phyloP scores from a whole-genome alignment of 139 green algal species.

The Picochlorum sp. region DNA sequence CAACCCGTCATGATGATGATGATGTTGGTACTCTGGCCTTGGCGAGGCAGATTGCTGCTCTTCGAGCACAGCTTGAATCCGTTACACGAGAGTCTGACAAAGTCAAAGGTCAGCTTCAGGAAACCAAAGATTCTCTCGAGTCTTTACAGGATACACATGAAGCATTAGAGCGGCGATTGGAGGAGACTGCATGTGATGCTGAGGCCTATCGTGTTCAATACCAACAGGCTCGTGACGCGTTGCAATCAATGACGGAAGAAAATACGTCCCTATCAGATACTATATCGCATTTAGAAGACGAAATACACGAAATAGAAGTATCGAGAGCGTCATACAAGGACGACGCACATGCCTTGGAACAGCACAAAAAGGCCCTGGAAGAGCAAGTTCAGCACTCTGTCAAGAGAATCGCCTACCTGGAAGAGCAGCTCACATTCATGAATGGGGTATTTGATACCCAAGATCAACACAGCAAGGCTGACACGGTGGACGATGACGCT shows the following conservation, averaged over 20 bases:
- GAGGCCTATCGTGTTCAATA: no score
- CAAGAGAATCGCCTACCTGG: background rate
- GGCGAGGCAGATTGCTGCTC: conserved; percentile 1
- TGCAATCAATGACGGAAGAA: background rate
- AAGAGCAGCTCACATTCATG: background rate
- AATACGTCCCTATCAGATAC: background rate
- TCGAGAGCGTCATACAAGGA: background rate
- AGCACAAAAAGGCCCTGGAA: background rate
- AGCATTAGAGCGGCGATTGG: no score
- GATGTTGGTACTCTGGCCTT: background rate
- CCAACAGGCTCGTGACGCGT: background rate
- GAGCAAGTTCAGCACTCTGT: background rate
- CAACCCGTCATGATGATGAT: background rate
- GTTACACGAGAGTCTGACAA: background rate
- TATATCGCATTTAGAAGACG: background rate
- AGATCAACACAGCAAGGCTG: no score
- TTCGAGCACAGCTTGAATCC: conserved; percentile 2
- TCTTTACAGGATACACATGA: no score
- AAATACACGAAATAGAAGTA: background rate
- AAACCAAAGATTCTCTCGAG: no score
- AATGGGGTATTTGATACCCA: no score
- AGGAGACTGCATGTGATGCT: no score
- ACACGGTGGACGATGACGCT: no score
- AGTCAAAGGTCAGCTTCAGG: no score
- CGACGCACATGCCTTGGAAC: background rate